Evolutionary conservation across 805 yeast species (phyloP).

Genomic region (Candida sphagnicola): DNA sequence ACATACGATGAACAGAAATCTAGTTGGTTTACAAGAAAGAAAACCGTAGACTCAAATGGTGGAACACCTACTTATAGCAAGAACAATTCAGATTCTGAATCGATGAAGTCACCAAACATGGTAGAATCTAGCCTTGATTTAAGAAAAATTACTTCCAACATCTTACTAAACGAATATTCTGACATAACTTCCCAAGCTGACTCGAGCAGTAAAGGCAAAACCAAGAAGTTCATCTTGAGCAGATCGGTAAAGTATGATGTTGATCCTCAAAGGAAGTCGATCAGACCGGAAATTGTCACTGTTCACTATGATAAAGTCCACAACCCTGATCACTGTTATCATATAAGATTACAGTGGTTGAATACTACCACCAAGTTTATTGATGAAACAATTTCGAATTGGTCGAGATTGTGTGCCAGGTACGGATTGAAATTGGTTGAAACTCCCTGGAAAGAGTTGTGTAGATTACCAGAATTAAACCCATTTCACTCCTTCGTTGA

Average conservation of each 20-base stretch:
- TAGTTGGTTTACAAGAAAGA: constrained; percentile 33
- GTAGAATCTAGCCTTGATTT: constrained; percentile 18
- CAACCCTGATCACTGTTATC: constrained; percentile 93
- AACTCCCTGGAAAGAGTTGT: constrained; percentile 85
- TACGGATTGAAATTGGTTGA: constrained; percentile 79
- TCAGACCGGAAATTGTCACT: constrained; percentile 70
- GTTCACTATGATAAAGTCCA: constrained; percentile 91
- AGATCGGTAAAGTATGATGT: constrained; percentile 65
- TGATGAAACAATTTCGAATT: constrained; percentile 34
- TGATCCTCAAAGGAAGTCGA: constrained; percentile 69
- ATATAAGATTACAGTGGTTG: constrained; percentile 88
- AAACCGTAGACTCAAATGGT: constrained; percentile 5
- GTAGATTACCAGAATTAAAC: constrained; percentile 68
- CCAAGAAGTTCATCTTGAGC: constrained; percentile 54
- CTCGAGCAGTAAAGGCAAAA: constrained; percentile 18
- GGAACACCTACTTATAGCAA: constrained; percentile 12
- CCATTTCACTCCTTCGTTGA: constrained; percentile 88
- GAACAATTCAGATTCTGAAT: constrained; percentile 24
- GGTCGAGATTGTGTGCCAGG: constrained; percentile 82
- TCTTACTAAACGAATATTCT: constrained; percentile 9
- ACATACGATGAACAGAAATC: constrained; percentile 17
- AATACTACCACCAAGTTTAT: constrained; percentile 74
- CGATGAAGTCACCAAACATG: constrained; percentile 22
- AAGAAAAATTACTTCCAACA: constrained; percentile 14
- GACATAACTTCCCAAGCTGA: constrained; percentile 24